Evolutionary conservation across 228 moss, liverwort and hornwort genomes (phyloP), one percentile per base, ranked within the genome.

Genomic region (Sphagnum magellanicum): DNA sequence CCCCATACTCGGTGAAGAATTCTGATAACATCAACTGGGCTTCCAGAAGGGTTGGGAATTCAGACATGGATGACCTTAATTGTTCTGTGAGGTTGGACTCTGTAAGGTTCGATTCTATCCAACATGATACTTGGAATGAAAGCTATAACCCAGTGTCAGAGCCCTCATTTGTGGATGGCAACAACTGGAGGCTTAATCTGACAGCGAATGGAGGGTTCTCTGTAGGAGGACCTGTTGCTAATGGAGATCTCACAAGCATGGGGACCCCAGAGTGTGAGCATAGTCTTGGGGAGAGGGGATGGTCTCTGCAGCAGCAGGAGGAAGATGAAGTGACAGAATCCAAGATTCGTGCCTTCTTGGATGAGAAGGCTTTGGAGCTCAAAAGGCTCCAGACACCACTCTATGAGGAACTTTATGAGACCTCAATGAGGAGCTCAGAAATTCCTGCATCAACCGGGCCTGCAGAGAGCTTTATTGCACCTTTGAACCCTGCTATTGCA

Each of bases 241-340:
- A 49, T n/a, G 49, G 72, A 66, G 59, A 66, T 60, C 4, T 47
- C 16, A 64, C 55, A 17, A 70, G 63, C 53, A 59, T 15, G 50
- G 51, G 57, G 16, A 71, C 61, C 64, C 49, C 69, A 50, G 63
- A 74, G 14, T 67, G 62, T 63, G 77, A 81, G n/a, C 76, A 74
- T 62, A 76, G 73, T 59, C 3, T 70, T 51, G 67, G 74, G 49
- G 76, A 53, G 49, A 53, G 65, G 69, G 62, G 81, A 66, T 70
- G 75, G 76, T 74, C 83, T 52, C 16, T 70, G 62, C 75, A 79
- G 53, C 82, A 73, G 63, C 90, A 92, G 53, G 90, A 92, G 14
- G 96, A 96, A 59, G 96, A 96, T 6, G 96, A 96, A 51, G 89
- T 92, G 46, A 92, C 92, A 0, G 96, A 96, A 78, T 86, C 90